phyloP scores from a whole-genome alignment of 2,329 filamentous ascomycete genomes.

The Paracamarosporium sp. region DNA sequence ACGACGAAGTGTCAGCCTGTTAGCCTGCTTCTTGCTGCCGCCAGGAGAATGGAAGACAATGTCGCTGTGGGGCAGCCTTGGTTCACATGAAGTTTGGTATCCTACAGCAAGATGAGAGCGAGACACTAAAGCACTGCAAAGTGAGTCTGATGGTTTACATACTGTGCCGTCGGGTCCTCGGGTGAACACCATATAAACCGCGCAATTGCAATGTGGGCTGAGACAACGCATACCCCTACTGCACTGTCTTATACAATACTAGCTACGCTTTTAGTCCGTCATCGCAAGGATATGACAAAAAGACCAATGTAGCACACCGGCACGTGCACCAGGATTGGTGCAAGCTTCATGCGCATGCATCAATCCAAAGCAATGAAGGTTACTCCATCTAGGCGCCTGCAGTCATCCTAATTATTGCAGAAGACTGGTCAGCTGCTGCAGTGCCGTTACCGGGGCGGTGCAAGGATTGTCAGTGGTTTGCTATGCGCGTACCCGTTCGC shows the following conservation, averaged over 20 bases:
- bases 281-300: background rate
- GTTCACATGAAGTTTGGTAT: constrained; percentile 2
- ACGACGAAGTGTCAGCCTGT: constrained; percentile 6
- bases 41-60: constrained; percentile 9
- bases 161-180: background rate
- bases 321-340: background rate
- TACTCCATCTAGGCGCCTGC: background rate
- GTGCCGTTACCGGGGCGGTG: constrained; percentile 9
- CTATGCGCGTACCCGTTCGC: constrained; percentile 36
- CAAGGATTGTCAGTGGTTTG: constrained; percentile 27
- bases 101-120: constrained; percentile 2
- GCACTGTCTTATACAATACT: too few relatives aligned
- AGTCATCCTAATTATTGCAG: background rate
- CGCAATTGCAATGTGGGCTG: background rate
- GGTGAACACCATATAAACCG: background rate
- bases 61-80: constrained; percentile 11
- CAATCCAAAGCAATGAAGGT: constrained; percentile 5
- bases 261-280: too few relatives aligned
- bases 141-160: background rate
- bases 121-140: background rate
- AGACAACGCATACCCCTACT: too few relatives aligned
- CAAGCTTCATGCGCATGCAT: background rate
- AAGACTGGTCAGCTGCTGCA: constrained; percentile 13
- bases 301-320: constrained; percentile 1
- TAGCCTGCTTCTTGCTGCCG: background rate